Evolutionary conservation across 2,329 filamentous ascomycete genomes (phyloP).

Genomic region (Triangularia verruculosa): DNA sequence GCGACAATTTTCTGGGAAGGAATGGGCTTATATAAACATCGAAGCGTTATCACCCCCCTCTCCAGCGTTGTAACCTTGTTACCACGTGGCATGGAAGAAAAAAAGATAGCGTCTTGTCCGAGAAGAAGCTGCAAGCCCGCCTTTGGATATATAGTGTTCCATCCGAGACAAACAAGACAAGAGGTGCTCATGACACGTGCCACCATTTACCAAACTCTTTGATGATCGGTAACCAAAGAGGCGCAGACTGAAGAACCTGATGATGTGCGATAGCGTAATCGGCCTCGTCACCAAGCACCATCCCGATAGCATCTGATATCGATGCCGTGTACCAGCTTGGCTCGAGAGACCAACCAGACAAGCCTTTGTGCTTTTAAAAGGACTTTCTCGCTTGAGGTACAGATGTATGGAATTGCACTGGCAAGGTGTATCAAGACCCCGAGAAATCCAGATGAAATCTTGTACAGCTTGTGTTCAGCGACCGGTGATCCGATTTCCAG

Average conservation of each 20-base stretch:
- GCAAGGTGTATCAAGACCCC: not conserved
- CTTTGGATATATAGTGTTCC: not conserved
- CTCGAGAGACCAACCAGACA: not conserved
- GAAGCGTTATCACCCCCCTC: not conserved
- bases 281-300: not conserved
- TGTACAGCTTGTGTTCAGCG: not conserved
- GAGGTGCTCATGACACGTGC: not conserved
- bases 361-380: not conserved
- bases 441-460: not conserved
- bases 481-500: not conserved
- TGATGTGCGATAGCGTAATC: constrained; percentile 19
- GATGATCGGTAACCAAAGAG: not conserved
- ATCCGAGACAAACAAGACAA: not conserved
- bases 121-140: not conserved
- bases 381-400: not conserved
- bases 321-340: not conserved
- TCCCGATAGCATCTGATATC: not conserved
- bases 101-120: not conserved
- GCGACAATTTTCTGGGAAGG: not conserved
- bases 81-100: not conserved
- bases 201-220: not conserved
- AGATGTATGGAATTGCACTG: not conserved
- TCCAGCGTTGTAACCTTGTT: not conserved
- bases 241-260: not conserved
- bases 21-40: not conserved